Evolutionary conservation across 352 stramenopile genomes (phyloP).

Genomic region (Phytopythium boreale): DNA sequence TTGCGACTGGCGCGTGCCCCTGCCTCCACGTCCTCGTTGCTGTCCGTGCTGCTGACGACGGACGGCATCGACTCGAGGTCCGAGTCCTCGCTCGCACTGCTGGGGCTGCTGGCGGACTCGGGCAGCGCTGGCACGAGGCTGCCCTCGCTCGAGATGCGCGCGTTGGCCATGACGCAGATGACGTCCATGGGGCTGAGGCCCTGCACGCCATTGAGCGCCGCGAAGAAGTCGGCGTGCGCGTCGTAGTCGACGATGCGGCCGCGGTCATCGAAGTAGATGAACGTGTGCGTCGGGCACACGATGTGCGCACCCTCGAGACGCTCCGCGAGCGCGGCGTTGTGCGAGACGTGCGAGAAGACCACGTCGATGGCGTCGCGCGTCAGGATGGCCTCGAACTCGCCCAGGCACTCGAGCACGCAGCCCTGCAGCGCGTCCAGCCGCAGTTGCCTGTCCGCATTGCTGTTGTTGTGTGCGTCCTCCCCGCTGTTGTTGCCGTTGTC

Average conservation of each 20-base stretch:
- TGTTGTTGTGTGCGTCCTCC: too few relatives aligned
- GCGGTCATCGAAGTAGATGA: constrained; percentile 25
- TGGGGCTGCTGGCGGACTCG: background rate
- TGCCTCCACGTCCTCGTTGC: background rate
- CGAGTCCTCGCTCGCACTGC: too few relatives aligned
- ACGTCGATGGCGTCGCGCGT: constrained; percentile 16
- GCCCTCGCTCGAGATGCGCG: constrained; percentile 20
- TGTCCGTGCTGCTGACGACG: background rate
- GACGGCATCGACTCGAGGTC: too few relatives aligned
- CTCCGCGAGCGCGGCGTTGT: constrained; percentile 12
- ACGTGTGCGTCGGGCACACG: constrained; percentile 26
- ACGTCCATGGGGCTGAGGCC: constrained; percentile 14
- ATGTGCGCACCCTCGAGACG: constrained; percentile 16
- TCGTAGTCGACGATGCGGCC: constrained; percentile 29
- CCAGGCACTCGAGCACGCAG: constrained; percentile 27
- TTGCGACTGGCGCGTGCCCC: constrained; percentile 3
- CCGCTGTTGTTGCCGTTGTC: too few relatives aligned
- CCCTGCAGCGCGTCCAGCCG: constrained; percentile 6
- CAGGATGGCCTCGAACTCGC: constrained; percentile 24
- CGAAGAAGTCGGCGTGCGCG: constrained; percentile 32
- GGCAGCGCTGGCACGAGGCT: constrained; percentile 21
- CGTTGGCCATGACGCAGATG: constrained; percentile 18
- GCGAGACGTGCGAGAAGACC: constrained; percentile 20
- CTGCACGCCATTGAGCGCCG: constrained; percentile 22
- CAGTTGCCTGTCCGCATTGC: too few relatives aligned